Percentiles rank a stretch among this genome's conserved stretches.
These are phyloP conservation scores for Tricholoma bakamatsutake DNA, from an alignment of 768 basidiomycete species.

Conservation along the genomic window DNA sequence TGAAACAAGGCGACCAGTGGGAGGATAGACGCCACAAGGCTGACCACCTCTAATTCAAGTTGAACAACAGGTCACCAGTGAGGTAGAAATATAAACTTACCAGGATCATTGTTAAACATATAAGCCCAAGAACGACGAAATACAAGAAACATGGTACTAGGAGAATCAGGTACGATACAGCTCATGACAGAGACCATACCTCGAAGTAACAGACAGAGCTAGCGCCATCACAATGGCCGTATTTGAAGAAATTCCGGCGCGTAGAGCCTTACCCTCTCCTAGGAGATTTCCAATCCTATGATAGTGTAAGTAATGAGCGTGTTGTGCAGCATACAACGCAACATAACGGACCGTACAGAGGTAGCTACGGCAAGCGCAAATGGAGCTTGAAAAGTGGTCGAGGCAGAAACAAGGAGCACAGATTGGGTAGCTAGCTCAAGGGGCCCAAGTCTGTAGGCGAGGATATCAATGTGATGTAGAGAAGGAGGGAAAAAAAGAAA, in stretches of 20 bases:
- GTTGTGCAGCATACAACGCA: slow-evolving; percentile 1
- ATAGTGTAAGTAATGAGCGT: neutral
- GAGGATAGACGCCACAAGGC: slow-evolving; percentile 60
- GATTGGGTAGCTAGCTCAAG: slow-evolving; percentile 83
- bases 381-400: slow-evolving; percentile 77
- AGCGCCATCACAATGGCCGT: slow-evolving; percentile 64
- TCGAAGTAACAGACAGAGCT: slow-evolving; percentile 56
- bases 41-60: slow-evolving; percentile 40
- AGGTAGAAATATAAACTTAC: slow-evolving; percentile 24
- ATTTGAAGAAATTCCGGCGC: slow-evolving; percentile 64
- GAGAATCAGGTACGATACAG: neutral
- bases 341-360: slow-evolving; percentile 76
- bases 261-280: slow-evolving; percentile 69
- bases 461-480: neutral
- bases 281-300: slow-evolving; percentile 81
- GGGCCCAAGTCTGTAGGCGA: slow-evolving; percentile 60
- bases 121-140: slow-evolving; percentile 67
- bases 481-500: neutral
- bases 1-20: slow-evolving; percentile 78
- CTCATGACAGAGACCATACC: slow-evolving; percentile 32
- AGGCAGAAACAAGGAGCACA: slow-evolving; percentile 71
- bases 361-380: slow-evolving; percentile 78
- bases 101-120: slow-evolving; percentile 66
- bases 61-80: neutral
- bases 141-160: slow-evolving; percentile 47